Evolutionary conservation across 148 eudicot genomes (phyloP).

Genomic region (Chenopodium quinoa): DNA sequence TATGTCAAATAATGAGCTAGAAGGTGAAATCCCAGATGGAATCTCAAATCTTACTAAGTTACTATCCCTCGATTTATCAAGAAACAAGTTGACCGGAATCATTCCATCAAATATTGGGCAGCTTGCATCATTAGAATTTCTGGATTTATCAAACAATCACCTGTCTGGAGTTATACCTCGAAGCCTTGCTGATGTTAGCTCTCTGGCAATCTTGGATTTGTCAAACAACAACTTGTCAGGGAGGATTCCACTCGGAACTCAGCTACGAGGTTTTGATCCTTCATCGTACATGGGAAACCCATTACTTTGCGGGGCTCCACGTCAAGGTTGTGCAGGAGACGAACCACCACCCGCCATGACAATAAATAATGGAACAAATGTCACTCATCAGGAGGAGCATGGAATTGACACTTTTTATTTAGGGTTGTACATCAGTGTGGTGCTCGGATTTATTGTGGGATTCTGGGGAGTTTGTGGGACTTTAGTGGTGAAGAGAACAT

Average conservation of each 20-base stretch:
- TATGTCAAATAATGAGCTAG: constrained; percentile 7
- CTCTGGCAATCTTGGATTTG: neutral
- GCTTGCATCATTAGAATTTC: constrained; percentile 6
- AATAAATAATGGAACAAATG: neutral
- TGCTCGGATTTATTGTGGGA: constrained; percentile 14
- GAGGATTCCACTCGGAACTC: neutral
- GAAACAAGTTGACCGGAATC: constrained; percentile 15
- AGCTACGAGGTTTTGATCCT: neutral
- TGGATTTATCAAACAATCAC: constrained; percentile 23
- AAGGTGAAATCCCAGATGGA: constrained; percentile 8
- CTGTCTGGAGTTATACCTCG: constrained; percentile 3
- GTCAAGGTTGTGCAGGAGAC: constrained; percentile 2
- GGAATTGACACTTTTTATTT: neutral
- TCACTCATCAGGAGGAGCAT: neutral
- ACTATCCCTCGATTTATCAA: constrained; percentile 10
- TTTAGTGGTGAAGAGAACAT: constrained; percentile 4
- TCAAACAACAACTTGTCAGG: too few relatives aligned
- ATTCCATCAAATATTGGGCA: constrained; percentile 12
- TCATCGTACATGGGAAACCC: constrained; percentile 12
- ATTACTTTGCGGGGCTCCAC: constrained; percentile 21
- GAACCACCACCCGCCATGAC: neutral
- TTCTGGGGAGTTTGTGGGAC: constrained; percentile 18
- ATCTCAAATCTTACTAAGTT: constrained; percentile 14
- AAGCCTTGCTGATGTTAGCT: constrained; percentile 9
- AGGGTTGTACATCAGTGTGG: constrained; percentile 13